Evolutionary conservation across 2,329 filamentous ascomycete genomes (phyloP).

Genomic region (Trichothecium roseum): DNA sequence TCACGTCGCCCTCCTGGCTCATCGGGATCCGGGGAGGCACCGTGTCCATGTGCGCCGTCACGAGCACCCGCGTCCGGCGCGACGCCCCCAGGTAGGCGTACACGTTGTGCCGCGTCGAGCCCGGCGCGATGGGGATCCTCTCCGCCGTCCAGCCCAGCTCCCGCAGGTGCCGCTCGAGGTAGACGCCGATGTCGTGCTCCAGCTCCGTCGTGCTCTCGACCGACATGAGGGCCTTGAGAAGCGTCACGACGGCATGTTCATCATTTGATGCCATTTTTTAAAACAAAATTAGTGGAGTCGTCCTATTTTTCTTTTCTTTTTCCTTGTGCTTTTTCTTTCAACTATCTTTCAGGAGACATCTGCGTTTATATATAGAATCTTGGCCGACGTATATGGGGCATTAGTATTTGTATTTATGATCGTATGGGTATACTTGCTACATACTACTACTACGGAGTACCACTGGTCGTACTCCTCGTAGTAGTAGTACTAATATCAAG

Average conservation of each 20-base stretch:
- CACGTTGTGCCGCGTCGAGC: constrained; percentile 47
- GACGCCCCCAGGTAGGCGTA: constrained; percentile 47
- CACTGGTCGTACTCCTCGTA: too few relatives aligned
- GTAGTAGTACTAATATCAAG: too few relatives aligned
- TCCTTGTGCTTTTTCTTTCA: too few relatives aligned
- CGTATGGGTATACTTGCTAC: too few relatives aligned
- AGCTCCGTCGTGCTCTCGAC: constrained; percentile 57
- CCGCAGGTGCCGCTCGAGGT: constrained; percentile 53
- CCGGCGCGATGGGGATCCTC: constrained; percentile 11
- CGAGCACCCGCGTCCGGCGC: constrained; percentile 41
- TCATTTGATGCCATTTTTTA: constrained; percentile 1
- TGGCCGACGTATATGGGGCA: too few relatives aligned
- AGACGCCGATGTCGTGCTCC: constrained; percentile 54
- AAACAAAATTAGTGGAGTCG: too few relatives aligned
- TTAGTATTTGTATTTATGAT: too few relatives aligned
- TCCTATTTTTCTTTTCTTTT: too few relatives aligned
- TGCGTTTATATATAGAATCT: too few relatives aligned
- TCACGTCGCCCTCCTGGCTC: constrained; percentile 31
- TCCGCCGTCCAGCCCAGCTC: constrained; percentile 25
- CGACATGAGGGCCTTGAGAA: constrained; percentile 64
- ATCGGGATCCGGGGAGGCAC: constrained; percentile 60
- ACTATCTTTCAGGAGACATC: too few relatives aligned
- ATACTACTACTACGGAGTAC: too few relatives aligned
- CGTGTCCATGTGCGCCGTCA: constrained; percentile 67
- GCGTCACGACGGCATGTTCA: constrained; percentile 28